Percentiles rank a stretch among this genome's conserved stretches.
phyloP scores from a whole-genome alignment of 2,329 filamentous ascomycete genomes.

The Neospermospora avenae region DNA sequence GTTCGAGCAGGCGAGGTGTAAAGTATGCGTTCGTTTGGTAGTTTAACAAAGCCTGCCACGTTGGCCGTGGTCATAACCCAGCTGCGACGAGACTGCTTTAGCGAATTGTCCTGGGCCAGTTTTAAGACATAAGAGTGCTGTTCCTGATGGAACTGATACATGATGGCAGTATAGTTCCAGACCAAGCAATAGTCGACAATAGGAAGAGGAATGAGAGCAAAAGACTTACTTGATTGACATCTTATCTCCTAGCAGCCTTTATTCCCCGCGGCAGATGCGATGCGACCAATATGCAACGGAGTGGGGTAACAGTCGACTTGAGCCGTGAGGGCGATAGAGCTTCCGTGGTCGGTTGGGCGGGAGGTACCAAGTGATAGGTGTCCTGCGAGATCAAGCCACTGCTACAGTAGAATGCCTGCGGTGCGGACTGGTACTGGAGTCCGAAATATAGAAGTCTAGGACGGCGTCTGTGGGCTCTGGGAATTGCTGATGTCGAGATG shows the following conservation, averaged over 20 bases:
- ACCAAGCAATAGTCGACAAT: neutral
- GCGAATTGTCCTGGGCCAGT: constrained; percentile 28
- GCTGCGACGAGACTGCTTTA: constrained; percentile 42
- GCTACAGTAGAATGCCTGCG: no score
- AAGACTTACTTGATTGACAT: constrained; percentile 53
- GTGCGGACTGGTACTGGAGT: constrained; percentile 5
- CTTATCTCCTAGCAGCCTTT: constrained; percentile 33
- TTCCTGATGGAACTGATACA: constrained; percentile 35
- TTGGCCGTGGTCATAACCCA: constrained; percentile 89
- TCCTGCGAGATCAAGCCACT: constrained; percentile 4
- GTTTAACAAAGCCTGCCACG: constrained; percentile 71
- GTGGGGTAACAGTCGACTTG: constrained; percentile 19
- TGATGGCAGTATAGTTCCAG: constrained; percentile 13
- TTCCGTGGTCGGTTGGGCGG: neutral
- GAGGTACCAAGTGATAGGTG: constrained; percentile 2
- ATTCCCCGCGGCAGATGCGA: constrained; percentile 20
- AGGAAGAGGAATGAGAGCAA: constrained; percentile 9
- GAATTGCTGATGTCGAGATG: neutral
- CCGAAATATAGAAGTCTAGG: neutral
- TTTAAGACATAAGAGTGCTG: constrained; percentile 31
- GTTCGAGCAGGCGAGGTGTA: constrained; percentile 79
- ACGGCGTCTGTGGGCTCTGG: neutral
- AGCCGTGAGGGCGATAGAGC: constrained; percentile 4
- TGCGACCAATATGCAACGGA: constrained; percentile 19
- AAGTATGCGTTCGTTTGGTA: constrained; percentile 79